Evolutionary conservation across 78 protist genomes (phyloP).

Genomic region (Blattamonas nauphoetae): DNA sequence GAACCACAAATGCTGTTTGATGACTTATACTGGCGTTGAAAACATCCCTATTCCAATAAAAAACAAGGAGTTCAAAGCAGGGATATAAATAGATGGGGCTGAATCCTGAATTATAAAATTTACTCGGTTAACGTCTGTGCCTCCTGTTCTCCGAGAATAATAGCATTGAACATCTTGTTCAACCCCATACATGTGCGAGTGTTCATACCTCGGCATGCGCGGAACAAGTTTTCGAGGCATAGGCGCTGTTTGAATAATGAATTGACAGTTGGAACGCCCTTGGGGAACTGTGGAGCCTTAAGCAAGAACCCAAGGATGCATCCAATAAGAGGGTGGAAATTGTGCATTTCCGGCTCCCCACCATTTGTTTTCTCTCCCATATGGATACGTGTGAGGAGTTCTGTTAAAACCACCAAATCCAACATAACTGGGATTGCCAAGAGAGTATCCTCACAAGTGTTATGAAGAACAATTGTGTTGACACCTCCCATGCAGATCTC

Average conservation of each 20-base stretch:
- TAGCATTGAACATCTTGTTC: slow-evolving; percentile 57
- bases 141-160: slow-evolving; percentile 3
- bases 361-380: too few species aligned
- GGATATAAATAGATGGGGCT: too few species aligned
- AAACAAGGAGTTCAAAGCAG: too few species aligned
- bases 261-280: slow-evolving; percentile 85
- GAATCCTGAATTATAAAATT: too few species aligned
- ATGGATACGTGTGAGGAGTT: not conserved
- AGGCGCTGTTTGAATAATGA: slow-evolving; percentile 84
- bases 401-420: slow-evolving; percentile 63
- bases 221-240: slow-evolving; percentile 70
- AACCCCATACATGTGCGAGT: slow-evolving; percentile 44
- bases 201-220: slow-evolving; percentile 85
- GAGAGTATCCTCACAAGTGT: slow-evolving; percentile 85
- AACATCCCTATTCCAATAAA: too few species aligned
- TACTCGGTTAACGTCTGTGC: too few species aligned
- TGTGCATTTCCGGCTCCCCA: not conserved
- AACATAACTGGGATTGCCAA: slow-evolving; percentile 95
- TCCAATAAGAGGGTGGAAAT: slow-evolving; percentile 10
- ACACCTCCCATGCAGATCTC: slow-evolving; percentile 91
- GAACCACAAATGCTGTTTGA: too few species aligned
- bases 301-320: slow-evolving; percentile 43
- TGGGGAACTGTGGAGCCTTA: slow-evolving; percentile 89
- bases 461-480: slow-evolving; percentile 74
- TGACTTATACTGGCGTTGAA: too few species aligned